Percentiles rank a stretch among this genome's conserved stretches.
Conservation (phyloP, 1,139 yeast genomes). For the Blastobotrys persicus region DNA sequence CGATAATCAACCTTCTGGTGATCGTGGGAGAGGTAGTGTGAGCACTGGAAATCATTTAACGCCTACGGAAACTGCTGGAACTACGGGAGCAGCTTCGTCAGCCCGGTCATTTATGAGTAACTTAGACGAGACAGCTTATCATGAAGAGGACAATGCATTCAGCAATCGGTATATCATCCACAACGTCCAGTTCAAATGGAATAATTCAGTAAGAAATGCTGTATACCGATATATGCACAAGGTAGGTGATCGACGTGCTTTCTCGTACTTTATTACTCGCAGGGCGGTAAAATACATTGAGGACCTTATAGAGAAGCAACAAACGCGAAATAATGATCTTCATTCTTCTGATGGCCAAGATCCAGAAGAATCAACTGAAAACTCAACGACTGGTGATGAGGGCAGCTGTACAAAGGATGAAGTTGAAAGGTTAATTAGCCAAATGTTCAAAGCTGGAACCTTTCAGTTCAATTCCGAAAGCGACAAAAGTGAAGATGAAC, state of each 20-base stretch:
- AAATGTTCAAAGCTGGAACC: constrained; percentile 5
- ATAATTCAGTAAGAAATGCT: constrained; percentile 60
- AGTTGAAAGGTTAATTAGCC: constrained; percentile 14
- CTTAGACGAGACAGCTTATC: constrained; percentile 30
- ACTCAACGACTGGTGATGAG: neutral
- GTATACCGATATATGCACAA: constrained; percentile 62
- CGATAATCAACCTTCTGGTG: constrained; percentile 10
- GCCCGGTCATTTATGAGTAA: neutral
- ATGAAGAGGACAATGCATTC: constrained; percentile 36
- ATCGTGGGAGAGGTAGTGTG: neutral
- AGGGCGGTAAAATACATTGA: constrained; percentile 70
- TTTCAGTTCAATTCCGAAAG: neutral
- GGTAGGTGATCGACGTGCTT: constrained; percentile 54
- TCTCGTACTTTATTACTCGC: constrained; percentile 62
- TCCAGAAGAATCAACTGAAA: neutral
- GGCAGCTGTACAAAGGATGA: constrained; percentile 12
- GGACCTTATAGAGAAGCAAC: constrained; percentile 41
- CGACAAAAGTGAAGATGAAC: constrained; percentile 1
- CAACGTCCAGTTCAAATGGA: constrained; percentile 77
- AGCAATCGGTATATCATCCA: constrained; percentile 80
- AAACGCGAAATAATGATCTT: constrained; percentile 10
- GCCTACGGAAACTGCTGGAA: constrained; percentile 1
- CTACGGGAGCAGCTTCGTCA: neutral
- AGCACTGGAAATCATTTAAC: neutral
- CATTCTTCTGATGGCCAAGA: neutral